Base-by-base conservation (phyloP, 257 asterid genomes). In the Asclepias syriaca region DNA sequence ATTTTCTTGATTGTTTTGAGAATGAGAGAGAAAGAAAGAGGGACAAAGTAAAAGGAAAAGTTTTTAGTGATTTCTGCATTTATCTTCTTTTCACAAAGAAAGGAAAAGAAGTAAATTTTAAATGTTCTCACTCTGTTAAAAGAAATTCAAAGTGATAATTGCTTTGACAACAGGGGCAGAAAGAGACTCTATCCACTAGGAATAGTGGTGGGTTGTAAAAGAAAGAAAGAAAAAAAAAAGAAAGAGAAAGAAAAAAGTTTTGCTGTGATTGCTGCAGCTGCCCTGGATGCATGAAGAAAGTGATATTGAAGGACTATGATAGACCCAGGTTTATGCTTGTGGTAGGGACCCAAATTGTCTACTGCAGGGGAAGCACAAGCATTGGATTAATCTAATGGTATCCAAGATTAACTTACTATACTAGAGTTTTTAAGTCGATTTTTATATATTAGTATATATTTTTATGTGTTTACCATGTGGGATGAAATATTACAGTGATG, bases 311-410 rank as follows among this genome's bases (percentile, higher is more conserved):
- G 58, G 50, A 10, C 22, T 16, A 22, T 8, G 66, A 34, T 14
- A 55, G 66, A 55, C 69, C 69, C 70, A 19, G 70, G 15, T 63
- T 46, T 22, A 21, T 2, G 16, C 50, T 59, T 45, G 40, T 48
- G 24, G 68, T 72, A 69, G 70, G 69, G 70, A 10, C 60, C 4
- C 70, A 49, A 63, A 7, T 72, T 65, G 45, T 72, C 70, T 63
- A 32, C 51, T 1, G 27, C 18, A 7, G 13, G 65, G 70, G 65
- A 64, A 63, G 16, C 69, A 61, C 32, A 5, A 11, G 39, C 13
- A 9, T 16, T 58, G 59, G 40, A 55, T 48, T 56, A 11, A 34
- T 14, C 21, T 29, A 29, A 29, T 0, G 0, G 27, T 24, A 24
- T 24, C 34, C 34, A 29, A 29, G 3, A 29, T 29, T 29, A 29